These are phyloP conservation scores for Xylaria sp. DNA, from an alignment of 2,329 filamentous ascomycete genomes.

Conservation along the genomic window DNA sequence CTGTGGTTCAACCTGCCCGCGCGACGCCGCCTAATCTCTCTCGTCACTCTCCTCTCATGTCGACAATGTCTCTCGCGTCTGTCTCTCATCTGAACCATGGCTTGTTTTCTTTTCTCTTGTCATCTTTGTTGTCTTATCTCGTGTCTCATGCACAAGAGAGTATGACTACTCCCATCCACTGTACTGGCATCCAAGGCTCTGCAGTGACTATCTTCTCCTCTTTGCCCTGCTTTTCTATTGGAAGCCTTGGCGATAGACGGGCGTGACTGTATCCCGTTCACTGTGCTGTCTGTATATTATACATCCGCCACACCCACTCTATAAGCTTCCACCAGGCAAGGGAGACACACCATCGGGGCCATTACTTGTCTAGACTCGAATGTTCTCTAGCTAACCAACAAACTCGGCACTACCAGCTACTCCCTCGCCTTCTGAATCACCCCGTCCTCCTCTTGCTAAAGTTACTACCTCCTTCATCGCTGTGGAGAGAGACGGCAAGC, in stretches of 20 bases:
- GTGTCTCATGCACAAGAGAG: background rate
- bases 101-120: background rate
- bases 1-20: slow-evolving; percentile 3
- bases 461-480: slow-evolving; percentile 71
- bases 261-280: background rate
- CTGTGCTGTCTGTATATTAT: slow-evolving; percentile 2
- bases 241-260: background rate
- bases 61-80: background rate
- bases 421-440: slow-evolving; percentile 42
- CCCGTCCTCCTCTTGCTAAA: slow-evolving; percentile 61
- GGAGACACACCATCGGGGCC: slow-evolving; percentile 10
- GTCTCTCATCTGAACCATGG: too few relatives aligned
- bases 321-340: slow-evolving; percentile 11
- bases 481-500: slow-evolving; percentile 59
- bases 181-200: background rate
- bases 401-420: slow-evolving; percentile 30
- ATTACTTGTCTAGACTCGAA: slow-evolving; percentile 7
- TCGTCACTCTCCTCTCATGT: background rate
- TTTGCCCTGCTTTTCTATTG: slow-evolving; percentile 1
- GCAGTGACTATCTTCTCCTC: background rate
- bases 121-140: background rate
- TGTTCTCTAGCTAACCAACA: slow-evolving; percentile 25
- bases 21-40: background rate
- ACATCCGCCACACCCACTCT: slow-evolving; percentile 21
- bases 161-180: background rate